Conservation (phyloP, 1,139 yeast species). For the Protomyces pachydermus region DNA sequence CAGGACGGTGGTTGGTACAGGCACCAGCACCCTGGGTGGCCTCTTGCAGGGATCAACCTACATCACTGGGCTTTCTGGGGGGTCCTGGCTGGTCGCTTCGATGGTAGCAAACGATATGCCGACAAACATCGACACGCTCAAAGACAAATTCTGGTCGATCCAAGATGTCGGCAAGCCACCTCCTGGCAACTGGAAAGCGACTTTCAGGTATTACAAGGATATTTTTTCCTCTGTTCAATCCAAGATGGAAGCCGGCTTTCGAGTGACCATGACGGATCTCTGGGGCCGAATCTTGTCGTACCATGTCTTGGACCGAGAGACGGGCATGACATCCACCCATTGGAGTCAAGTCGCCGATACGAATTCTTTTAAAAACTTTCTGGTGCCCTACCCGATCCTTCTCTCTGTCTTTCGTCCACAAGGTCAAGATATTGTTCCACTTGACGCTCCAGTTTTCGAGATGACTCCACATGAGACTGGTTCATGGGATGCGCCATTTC, state of each 20-base stretch:
- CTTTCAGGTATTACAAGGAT: constrained; percentile 53
- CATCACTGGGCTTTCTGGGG: constrained; percentile 81
- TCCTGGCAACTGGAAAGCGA: constrained; percentile 52
- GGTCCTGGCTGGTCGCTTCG: constrained; percentile 76
- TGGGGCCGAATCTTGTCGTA: constrained; percentile 87
- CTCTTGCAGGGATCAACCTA: constrained; percentile 73
- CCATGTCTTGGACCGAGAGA: constrained; percentile 48
- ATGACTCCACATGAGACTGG: constrained; percentile 77
- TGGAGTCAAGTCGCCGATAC: constrained; percentile 59
- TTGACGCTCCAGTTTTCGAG: constrained; percentile 51
- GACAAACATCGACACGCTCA: constrained; percentile 29
- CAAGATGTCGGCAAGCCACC: constrained; percentile 56
- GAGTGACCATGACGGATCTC: constrained; percentile 73
- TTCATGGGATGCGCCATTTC: constrained; percentile 79
- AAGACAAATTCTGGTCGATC: constrained; percentile 32
- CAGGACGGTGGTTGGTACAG: constrained; percentile 58
- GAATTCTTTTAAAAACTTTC: constrained; percentile 53
- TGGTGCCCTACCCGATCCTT: constrained; percentile 85
- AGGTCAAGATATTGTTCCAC: constrained; percentile 42
- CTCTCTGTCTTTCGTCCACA: constrained; percentile 84
- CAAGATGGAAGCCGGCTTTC: constrained; percentile 72
- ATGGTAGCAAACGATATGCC: constrained; percentile 38
- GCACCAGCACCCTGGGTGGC: constrained; percentile 69
- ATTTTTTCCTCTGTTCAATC: constrained; percentile 53
- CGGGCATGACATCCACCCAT: constrained; percentile 62